A percentile compares a stretch with the other conserved stretches of the same genome.
Evolutionary conservation across 2,329 filamentous ascomycete genomes (phyloP).

Genomic region (Verruconis gallopava): DNA sequence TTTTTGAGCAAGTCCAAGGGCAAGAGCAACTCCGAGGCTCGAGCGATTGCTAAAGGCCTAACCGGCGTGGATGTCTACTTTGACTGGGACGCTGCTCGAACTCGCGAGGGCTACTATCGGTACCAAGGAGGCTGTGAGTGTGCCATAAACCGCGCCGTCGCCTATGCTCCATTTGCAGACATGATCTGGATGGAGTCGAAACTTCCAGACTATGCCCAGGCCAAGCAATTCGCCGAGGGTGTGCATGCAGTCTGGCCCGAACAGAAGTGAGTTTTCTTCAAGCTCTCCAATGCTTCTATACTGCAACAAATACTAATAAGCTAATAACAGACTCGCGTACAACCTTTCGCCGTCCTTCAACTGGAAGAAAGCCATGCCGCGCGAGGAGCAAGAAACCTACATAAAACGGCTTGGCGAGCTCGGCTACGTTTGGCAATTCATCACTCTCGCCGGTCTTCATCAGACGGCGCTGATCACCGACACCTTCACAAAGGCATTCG

Average conservation of each 20-base stretch:
- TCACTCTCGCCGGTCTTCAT: slow-evolving; percentile 95
- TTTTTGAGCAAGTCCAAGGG: slow-evolving; percentile 60
- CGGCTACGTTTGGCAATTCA: slow-evolving; percentile 99
- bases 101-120: slow-evolving; percentile 89
- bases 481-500: slow-evolving; percentile 73
- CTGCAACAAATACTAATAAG: slow-evolving; percentile 11
- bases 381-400: slow-evolving; percentile 90
- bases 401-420: slow-evolving; percentile 75
- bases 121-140: slow-evolving; percentile 85
- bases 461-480: slow-evolving; percentile 87
- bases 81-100: slow-evolving; percentile 89
- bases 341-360: slow-evolving; percentile 99
- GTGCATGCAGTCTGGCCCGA: slow-evolving; percentile 60
- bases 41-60: slow-evolving; percentile 63
- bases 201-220: slow-evolving; percentile 13
- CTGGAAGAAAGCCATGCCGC: slow-evolving; percentile 95
- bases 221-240: slow-evolving; percentile 13
- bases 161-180: slow-evolving; percentile 87
- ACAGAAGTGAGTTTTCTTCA: slow-evolving; percentile 59
- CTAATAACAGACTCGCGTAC: slow-evolving; percentile 64
- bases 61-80: slow-evolving; percentile 76
- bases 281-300: neutral
- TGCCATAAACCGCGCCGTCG: slow-evolving; percentile 78
- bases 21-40: slow-evolving; percentile 73
- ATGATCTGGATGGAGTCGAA: slow-evolving; percentile 89